Evolutionary conservation across 768 basidiomycete species (phyloP).

Genomic region (Calocybe gangraenosa): DNA sequence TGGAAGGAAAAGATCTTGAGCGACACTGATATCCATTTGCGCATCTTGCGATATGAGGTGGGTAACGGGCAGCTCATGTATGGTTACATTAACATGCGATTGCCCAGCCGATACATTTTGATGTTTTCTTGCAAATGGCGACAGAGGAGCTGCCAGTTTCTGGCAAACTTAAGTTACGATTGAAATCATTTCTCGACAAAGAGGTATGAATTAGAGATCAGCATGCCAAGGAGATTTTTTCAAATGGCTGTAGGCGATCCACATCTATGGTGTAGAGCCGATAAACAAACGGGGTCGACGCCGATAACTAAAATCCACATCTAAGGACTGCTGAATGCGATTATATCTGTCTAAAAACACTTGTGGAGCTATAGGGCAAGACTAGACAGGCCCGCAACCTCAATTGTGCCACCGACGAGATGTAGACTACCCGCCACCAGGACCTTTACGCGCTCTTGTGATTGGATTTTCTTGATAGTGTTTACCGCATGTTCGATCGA

Average conservation of each 20-base stretch:
- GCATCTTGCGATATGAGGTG: slow-evolving; percentile 67
- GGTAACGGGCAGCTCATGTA: slow-evolving; percentile 8
- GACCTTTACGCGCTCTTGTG: slow-evolving; percentile 41
- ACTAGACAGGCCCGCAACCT: slow-evolving; percentile 80
- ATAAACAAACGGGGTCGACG: slow-evolving; percentile 19
- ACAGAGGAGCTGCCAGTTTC: slow-evolving; percentile 23
- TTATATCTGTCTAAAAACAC: not conserved
- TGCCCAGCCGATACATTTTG: slow-evolving; percentile 54
- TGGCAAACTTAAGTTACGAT: slow-evolving; percentile 30
- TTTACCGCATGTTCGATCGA: slow-evolving; percentile 89
- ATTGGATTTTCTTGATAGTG: slow-evolving; percentile 44
- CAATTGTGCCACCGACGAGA: slow-evolving; percentile 90
- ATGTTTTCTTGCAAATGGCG: slow-evolving; percentile 45
- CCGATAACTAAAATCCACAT: not conserved
- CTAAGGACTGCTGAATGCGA: no score
- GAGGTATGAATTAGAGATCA: slow-evolving; percentile 31
- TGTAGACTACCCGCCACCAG: slow-evolving; percentile 92
- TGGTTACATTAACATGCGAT: not conserved
- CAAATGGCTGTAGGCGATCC: slow-evolving; percentile 40
- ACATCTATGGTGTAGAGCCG: slow-evolving; percentile 42
- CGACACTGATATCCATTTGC: slow-evolving; percentile 45
- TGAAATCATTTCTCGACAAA: slow-evolving; percentile 52
- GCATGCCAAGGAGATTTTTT: no score
- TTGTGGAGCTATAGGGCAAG: slow-evolving; percentile 44
- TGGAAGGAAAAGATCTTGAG: slow-evolving; percentile 39